These are phyloP conservation scores for Colletotrichum costaricense DNA, from an alignment of 2,329 filamentous ascomycete species.

Conservation along the genomic window DNA sequence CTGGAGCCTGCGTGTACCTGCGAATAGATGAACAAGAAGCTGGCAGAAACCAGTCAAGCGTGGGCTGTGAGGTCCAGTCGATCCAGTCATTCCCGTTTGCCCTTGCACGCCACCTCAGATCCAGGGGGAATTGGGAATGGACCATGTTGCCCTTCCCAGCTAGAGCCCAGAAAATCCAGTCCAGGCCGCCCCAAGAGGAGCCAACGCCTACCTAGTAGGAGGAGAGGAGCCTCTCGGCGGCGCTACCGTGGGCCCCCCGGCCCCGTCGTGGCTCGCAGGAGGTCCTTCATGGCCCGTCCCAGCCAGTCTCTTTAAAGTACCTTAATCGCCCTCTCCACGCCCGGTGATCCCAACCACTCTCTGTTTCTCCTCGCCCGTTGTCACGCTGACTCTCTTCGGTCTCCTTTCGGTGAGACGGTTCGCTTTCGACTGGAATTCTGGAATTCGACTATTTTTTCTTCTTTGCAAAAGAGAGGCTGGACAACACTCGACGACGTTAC, in stretches of 20 bases:
- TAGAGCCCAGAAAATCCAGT: conserved; percentile 3
- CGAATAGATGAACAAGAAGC: not conserved
- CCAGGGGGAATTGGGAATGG: conserved; percentile 14
- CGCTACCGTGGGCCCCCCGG: conserved; percentile 23
- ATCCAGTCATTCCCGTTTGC: conserved; percentile 30
- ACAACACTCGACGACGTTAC: not conserved
- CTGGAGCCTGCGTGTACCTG: conserved; percentile 8
- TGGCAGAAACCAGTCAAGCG: not conserved
- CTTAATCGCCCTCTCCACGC: conserved; percentile 18
- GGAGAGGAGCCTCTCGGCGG: conserved; percentile 24
- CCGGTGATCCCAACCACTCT: conserved; percentile 19
- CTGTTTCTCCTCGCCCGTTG: conserved; percentile 25
- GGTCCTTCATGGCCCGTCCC: conserved; percentile 6
- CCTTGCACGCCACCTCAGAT: conserved; percentile 33
- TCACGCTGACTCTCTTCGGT: conserved; percentile 22
- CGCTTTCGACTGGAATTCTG: conserved; percentile 12
- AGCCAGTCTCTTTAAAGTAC: conserved; percentile 28
- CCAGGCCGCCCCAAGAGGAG: conserved; percentile 19
- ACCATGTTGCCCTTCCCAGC: conserved; percentile 10
- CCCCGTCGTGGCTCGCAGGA: conserved; percentile 26
- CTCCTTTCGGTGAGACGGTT: conserved; percentile 17
- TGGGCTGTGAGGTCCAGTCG: conserved; percentile 7
- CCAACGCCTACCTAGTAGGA: not conserved
- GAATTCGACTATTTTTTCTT: conserved; percentile 17
- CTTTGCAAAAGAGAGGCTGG: conserved; percentile 28